phyloP scores from a whole-genome alignment of 441 rosid genomes.

The Manihot esculenta region DNA sequence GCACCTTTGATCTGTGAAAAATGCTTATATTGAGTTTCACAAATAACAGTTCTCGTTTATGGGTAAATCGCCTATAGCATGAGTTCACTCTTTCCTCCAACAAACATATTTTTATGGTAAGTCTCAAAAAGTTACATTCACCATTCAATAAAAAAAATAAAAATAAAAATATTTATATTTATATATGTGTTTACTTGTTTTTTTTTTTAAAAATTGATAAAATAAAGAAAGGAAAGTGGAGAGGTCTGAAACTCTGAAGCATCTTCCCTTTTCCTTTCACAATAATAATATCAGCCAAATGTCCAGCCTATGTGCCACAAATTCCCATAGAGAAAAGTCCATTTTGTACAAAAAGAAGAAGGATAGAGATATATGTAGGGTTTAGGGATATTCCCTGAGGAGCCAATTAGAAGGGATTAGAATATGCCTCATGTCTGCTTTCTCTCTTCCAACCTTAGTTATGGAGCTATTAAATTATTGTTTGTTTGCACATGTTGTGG shows the following conservation, averaged over 20 bases:
- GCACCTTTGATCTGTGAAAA: too few relatives aligned
- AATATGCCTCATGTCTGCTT: conserved; percentile 19
- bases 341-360: conserved; percentile 17
- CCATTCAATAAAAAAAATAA: too few relatives aligned
- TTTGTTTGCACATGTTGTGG: conserved; percentile 33
- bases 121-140: too few relatives aligned
- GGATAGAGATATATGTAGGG: neutral
- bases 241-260: conserved; percentile 16
- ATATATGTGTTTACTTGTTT: too few relatives aligned
- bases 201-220: too few relatives aligned
- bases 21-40: too few relatives aligned
- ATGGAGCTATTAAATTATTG: conserved; percentile 16
- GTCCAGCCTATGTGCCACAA: conserved; percentile 21
- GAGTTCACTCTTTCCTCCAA: too few relatives aligned
- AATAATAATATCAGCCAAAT: conserved; percentile 20
- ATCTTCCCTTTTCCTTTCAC: conserved; percentile 15
- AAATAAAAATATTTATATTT: too few relatives aligned
- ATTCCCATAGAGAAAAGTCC: conserved; percentile 22
- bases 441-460: neutral
- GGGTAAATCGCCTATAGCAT: too few relatives aligned
- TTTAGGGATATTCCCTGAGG: conserved; percentile 12
- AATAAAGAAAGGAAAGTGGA: neutral
- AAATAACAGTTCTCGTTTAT: too few relatives aligned
- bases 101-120: too few relatives aligned
- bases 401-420: conserved; percentile 18